Evolutionary conservation across 2,329 filamentous ascomycete species (phyloP).

Genomic region (Botrytis hyacinthi): DNA sequence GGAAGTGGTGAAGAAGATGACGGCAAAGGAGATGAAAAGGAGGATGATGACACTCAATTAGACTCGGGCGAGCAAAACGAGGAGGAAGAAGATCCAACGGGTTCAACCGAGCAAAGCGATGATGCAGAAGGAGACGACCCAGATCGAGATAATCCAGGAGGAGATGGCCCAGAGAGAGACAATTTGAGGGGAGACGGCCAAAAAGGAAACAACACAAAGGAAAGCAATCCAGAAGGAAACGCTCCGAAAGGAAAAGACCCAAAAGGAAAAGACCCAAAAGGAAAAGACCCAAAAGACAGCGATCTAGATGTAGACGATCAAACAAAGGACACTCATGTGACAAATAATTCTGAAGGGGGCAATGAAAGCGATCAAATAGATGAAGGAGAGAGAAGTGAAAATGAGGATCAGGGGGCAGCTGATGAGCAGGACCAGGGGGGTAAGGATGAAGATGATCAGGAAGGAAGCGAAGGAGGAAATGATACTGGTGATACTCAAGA

Average conservation of each 20-base stretch:
- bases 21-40: too few species aligned
- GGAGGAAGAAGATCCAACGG: too few species aligned
- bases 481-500: background rate
- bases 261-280: too few species aligned
- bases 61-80: too few species aligned
- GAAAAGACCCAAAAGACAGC: too few species aligned
- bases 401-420: background rate
- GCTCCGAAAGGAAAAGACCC: too few species aligned
- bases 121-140: too few species aligned
- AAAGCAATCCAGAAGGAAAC: too few species aligned
- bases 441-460: background rate
- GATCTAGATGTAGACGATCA: background rate
- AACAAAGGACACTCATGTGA: background rate
- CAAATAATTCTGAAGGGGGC: background rate
- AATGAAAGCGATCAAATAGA: background rate
- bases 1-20: too few species aligned
- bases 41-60: too few species aligned
- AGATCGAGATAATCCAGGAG: background rate
- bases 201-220: fast-evolving
- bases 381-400: background rate
- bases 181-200: too few species aligned
- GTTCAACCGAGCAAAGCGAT: too few species aligned
- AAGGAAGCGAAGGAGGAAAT: fast-evolving
- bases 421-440: background rate
- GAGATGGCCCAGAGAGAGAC: background rate